Percentiles rank a stretch among this genome's conserved stretches.
phyloP scores from a whole-genome alignment of 208 protist genomes.

The Trypanosoma rangeli region DNA sequence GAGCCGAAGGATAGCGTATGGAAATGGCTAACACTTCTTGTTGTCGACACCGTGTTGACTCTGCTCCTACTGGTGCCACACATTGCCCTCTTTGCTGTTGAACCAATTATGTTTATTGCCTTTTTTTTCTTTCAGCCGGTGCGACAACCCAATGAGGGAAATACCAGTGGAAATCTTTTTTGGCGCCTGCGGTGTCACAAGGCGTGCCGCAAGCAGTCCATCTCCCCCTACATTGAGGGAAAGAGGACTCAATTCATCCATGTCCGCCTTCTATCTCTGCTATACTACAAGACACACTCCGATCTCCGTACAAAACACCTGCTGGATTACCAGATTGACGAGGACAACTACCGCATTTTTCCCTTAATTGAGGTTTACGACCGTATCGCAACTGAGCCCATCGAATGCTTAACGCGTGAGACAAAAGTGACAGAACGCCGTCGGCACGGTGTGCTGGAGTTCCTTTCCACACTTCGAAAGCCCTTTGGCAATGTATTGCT shows the following conservation, averaged over 20 bases:
- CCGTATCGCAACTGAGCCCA: slow-evolving; percentile 2
- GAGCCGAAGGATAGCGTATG: slow-evolving; percentile 63
- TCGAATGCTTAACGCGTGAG: neutral
- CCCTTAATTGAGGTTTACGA: slow-evolving; percentile 41
- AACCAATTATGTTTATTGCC: slow-evolving; percentile 62
- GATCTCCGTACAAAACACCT: slow-evolving; percentile 44
- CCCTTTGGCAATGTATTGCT: neutral
- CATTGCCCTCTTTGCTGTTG: slow-evolving; percentile 51
- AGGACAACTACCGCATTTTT: slow-evolving; percentile 75
- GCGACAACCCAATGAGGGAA: slow-evolving; percentile 27
- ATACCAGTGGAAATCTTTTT: slow-evolving; percentile 50
- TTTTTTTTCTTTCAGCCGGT: slow-evolving; percentile 63
- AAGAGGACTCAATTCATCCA: slow-evolving; percentile 64
- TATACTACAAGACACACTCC: slow-evolving; percentile 65
- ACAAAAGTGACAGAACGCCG: neutral
- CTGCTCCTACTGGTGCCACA: slow-evolving; percentile 59
- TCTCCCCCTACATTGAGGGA: slow-evolving; percentile 41
- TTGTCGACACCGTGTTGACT: slow-evolving; percentile 43
- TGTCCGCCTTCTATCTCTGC: slow-evolving; percentile 46
- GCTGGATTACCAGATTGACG: slow-evolving; percentile 53
- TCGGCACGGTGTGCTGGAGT: neutral
- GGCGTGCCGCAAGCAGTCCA: slow-evolving; percentile 32
- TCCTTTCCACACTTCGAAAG: neutral
- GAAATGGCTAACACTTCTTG: slow-evolving; percentile 62
- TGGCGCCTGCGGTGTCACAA: slow-evolving; percentile 61